phyloP scores from a whole-genome alignment of 805 yeast species.

The Saccharomycopsis guyanensis region DNA sequence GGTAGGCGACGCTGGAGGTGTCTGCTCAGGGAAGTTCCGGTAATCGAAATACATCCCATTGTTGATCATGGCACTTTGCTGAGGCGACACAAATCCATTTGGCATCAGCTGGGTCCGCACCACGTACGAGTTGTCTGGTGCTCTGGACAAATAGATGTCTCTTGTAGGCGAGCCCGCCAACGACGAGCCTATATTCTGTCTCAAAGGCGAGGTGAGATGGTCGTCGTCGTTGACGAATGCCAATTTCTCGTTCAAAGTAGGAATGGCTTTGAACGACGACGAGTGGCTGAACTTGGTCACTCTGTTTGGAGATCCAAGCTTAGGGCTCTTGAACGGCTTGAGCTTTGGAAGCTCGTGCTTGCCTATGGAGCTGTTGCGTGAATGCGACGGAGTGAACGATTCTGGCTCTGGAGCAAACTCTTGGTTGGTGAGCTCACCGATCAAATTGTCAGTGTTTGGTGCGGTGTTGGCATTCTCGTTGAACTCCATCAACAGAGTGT shows the following conservation, averaged over 20 bases:
- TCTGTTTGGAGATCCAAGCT: constrained; percentile 16
- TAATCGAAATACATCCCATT: not conserved
- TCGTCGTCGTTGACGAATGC: constrained; percentile 15
- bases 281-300: constrained; percentile 13
- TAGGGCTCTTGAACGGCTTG: constrained; percentile 19
- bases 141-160: constrained; percentile 2
- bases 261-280: constrained; percentile 16
- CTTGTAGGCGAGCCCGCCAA: not conserved
- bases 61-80: not conserved
- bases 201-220: not conserved
- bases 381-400: constrained; percentile 10
- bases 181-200: not conserved
- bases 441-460: constrained; percentile 17
- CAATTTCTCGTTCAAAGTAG: constrained; percentile 19
- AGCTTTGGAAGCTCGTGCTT: constrained; percentile 18
- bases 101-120: constrained; percentile 7
- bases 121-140: constrained; percentile 7
- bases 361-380: constrained; percentile 5
- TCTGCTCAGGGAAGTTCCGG: not conserved
- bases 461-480: constrained; percentile 3
- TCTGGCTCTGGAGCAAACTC: not conserved
- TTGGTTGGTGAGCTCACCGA: constrained; percentile 10
- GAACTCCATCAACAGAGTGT: constrained; percentile 18
- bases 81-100: not conserved
- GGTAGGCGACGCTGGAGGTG: constrained; percentile 18